Evolutionary conservation across 345 rosid genomes (phyloP), one percentile per base, ranked within the genome.

Genomic region (Camelina hispida): DNA sequence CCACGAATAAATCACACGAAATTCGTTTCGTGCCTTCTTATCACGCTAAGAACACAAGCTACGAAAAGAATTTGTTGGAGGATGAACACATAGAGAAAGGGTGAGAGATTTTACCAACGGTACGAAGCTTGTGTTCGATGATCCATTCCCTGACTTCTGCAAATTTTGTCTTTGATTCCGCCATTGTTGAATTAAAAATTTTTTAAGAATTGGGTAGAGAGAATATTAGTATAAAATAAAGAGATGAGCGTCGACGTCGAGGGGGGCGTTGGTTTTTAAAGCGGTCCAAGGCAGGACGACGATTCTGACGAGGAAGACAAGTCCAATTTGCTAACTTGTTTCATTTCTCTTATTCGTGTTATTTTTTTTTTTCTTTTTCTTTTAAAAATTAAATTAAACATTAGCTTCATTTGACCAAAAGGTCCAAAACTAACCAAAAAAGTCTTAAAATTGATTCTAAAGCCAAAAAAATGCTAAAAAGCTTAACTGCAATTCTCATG

Each of bases 81-180:
- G 71, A 43, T 43, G 54, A 51, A 60, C 37, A 62, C 23, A 48
- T 0, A 48, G 50, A 43, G 47, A 25, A 25, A 25, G 4, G 28
- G 28, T 12, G 20, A 28, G 51, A 34, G 50, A 38, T 23, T 32
- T 85, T 86, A 95, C 99, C 99, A 51, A 95, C 99, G 38, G 97
- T 79, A 75, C 97, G 78, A 56, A 95, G 97, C 87, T 95, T 95
- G 87, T 95, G 90, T 3, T 92, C 90, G 14, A 81, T 80, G 71
- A 95, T 70, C 99, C 97, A 95, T 80, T 83, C 85, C 79, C 97
- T 85, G 1, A 76, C 9, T 15, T 97, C 83, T 61, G 87, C 88
- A 9, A 92, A 14, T 50, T 80, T 87, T 59, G 77, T 83, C 83
- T 84, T 88, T 5, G 87, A 62, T 18, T 95, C 99, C 54, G 87